Conservation (phyloP, 1,284 basidiomycete genomes). For the Tilletia caries region DNA sequence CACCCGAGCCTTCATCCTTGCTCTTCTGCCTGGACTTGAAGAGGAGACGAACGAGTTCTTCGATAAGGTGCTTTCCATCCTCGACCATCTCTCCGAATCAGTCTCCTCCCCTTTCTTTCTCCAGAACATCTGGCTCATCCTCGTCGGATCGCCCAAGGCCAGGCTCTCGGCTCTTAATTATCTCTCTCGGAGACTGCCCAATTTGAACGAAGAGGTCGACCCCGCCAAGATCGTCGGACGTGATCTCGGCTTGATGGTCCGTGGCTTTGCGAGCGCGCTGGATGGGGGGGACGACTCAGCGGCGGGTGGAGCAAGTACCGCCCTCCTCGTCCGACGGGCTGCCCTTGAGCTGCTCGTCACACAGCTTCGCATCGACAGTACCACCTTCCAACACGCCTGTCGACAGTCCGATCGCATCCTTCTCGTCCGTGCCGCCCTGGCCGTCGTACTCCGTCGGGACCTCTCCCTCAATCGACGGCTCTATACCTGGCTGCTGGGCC, state of each 20-base stretch:
- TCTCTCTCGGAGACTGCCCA: conserved; percentile 72
- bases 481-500: conserved; percentile 82
- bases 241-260: conserved; percentile 85
- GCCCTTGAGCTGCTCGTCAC: conserved; percentile 44
- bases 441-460: conserved; percentile 71
- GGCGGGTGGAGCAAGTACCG: conserved; percentile 63
- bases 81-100: conserved; percentile 77
- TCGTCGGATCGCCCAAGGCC: conserved; percentile 82
- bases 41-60: conserved; percentile 75
- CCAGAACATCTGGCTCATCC: conserved; percentile 88
- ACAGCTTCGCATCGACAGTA: conserved; percentile 35
- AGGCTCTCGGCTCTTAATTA: conserved; percentile 85
- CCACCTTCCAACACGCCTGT: conserved; percentile 23
- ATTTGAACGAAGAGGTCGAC: conserved; percentile 23
- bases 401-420: conserved; percentile 31
- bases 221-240: conserved; percentile 57
- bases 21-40: conserved; percentile 67
- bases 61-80: conserved; percentile 78
- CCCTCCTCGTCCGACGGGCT: conserved; percentile 58
- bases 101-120: conserved; percentile 74
- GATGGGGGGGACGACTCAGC: conserved; percentile 64
- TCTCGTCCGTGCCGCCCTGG: conserved; percentile 40
- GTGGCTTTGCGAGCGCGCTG: conserved; percentile 81
- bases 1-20: conserved; percentile 88
- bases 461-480: conserved; percentile 86